phyloP scores from a whole-genome alignment of 257 asterid species.

The Cruciata laevipes region DNA sequence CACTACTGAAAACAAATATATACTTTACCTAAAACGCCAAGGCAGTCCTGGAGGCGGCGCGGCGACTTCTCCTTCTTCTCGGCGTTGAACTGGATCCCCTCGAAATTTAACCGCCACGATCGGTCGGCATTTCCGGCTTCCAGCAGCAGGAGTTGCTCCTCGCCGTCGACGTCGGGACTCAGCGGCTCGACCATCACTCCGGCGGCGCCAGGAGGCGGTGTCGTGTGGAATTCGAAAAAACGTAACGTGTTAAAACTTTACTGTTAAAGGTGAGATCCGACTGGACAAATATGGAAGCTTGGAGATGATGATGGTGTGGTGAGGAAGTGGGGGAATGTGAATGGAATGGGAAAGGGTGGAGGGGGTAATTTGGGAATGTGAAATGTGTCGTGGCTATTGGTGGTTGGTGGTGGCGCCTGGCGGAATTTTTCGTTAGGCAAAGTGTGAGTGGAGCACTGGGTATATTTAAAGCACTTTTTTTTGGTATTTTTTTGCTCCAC shows the following conservation, averaged over 20 bases:
- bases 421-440: too few relatives aligned
- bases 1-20: neutral
- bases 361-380: constrained; percentile 10
- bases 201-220: neutral
- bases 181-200: constrained; percentile 28
- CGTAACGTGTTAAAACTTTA: neutral
- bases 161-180: constrained; percentile 21
- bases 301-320: neutral
- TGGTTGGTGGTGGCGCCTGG: constrained; percentile 1
- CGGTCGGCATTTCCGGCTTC: constrained; percentile 29
- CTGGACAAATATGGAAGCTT: neutral
- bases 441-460: neutral
- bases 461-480: too few relatives aligned
- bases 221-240: neutral
- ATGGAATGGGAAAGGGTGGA: neutral
- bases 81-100: constrained; percentile 27
- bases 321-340: neutral
- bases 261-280: neutral
- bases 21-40: constrained; percentile 41
- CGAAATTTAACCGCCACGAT: constrained; percentile 48
- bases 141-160: constrained; percentile 30
- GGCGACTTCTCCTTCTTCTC: constrained; percentile 39
- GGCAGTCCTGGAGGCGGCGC: constrained; percentile 39
- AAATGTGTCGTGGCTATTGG: neutral
- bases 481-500: neutral